phyloP scores from a whole-genome alignment of 2,329 filamentous ascomycete species.

The Fusarium siculi region DNA sequence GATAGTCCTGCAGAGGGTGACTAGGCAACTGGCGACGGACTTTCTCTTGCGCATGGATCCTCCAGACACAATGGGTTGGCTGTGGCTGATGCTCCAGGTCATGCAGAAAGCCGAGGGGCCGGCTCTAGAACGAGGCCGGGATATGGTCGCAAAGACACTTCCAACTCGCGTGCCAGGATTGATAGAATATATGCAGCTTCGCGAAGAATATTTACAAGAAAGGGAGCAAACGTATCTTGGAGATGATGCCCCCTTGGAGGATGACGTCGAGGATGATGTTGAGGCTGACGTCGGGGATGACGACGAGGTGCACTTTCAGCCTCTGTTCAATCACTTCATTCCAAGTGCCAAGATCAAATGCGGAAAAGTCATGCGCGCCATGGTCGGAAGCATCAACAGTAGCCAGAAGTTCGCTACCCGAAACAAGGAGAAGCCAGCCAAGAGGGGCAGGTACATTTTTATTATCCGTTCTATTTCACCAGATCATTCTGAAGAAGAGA shows the following conservation, averaged over 20 bases:
- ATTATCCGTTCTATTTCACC: not conserved
- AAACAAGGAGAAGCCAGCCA: not conserved
- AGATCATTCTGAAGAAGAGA: not conserved
- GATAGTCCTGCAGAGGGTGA: not conserved
- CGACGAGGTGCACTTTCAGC: not conserved
- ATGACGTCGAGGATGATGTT: not conserved
- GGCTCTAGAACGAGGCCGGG: not conserved
- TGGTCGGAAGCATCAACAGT: not conserved
- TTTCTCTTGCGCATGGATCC: rapidly evolving
- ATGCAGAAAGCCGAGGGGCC: not conserved
- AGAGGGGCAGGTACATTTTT: not conserved
- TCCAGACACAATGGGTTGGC: not conserved
- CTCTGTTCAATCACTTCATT: not conserved
- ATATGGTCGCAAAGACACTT: not conserved
- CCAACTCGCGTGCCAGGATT: not conserved
- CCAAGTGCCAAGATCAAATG: not conserved
- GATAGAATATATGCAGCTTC: not conserved
- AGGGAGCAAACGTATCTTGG: rapidly evolving
- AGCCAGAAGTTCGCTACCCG: not conserved
- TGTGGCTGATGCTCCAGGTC: not conserved
- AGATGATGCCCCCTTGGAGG: not conserved
- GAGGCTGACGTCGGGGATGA: not conserved
- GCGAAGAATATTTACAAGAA: not conserved
- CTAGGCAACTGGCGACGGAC: not conserved
- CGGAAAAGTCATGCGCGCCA: not conserved